phyloP scores from a whole-genome alignment of 2,329 filamentous ascomycete genomes.

The Thermomyces lanuginosus region DNA sequence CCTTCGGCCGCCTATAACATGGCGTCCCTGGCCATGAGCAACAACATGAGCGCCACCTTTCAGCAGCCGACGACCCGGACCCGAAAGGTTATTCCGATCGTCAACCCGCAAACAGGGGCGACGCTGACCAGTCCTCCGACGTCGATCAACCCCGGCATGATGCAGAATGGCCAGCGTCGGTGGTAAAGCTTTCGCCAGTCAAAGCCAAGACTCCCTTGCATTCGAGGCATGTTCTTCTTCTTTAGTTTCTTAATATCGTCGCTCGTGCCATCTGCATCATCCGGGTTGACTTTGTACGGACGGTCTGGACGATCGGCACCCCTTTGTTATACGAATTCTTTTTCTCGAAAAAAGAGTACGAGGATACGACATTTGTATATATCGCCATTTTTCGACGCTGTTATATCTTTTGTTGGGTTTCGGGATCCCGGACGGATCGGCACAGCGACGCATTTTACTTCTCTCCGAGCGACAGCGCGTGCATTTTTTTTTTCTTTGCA shows the following conservation, averaged over 20 bases:
- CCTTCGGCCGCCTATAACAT: slow-evolving; percentile 28
- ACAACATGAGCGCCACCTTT: slow-evolving; percentile 56
- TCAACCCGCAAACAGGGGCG: slow-evolving; percentile 85
- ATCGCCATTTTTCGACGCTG: too few relatives aligned
- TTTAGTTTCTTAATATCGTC: slow-evolving; percentile 13
- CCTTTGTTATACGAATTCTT: neutral
- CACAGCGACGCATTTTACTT: too few relatives aligned
- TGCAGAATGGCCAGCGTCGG: slow-evolving; percentile 35
- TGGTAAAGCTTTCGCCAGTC: slow-evolving; percentile 18
- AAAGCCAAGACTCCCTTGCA: slow-evolving; percentile 12
- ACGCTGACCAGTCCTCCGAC: slow-evolving; percentile 76
- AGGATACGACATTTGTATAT: too few relatives aligned
- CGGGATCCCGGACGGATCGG: neutral
- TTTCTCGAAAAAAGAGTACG: too few relatives aligned
- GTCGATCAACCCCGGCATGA: slow-evolving; percentile 48
- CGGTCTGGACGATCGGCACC: slow-evolving; percentile 5
- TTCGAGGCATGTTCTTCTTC: slow-evolving; percentile 14
- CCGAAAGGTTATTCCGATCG: slow-evolving; percentile 92
- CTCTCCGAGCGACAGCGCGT: too few relatives aligned
- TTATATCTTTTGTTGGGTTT: neutral
- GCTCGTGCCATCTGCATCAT: slow-evolving; percentile 20
- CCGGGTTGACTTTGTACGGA: slow-evolving; percentile 2
- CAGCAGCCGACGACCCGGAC: slow-evolving; percentile 81
- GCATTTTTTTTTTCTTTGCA: slow-evolving; percentile 3
- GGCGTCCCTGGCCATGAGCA: slow-evolving; percentile 51